Evolutionary conservation across 116 monocot genomes (phyloP).

Genomic region (Posidonia oceanica): DNA sequence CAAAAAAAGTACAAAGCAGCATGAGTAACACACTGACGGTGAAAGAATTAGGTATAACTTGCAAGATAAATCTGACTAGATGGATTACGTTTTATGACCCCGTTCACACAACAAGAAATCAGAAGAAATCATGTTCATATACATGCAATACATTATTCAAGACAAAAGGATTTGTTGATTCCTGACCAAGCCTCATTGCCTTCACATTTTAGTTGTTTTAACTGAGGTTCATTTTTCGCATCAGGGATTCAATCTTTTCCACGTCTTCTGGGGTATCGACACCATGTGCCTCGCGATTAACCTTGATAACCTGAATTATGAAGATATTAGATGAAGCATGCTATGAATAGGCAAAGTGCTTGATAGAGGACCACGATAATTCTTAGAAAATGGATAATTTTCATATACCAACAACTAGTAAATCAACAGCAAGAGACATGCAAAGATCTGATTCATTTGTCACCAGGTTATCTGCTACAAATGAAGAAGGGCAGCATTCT

Average conservation of each 20-base stretch:
- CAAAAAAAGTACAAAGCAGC: neutral
- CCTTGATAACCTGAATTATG: constrained; percentile 29
- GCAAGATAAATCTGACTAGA: neutral
- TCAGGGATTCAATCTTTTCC: constrained; percentile 30
- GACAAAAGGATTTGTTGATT: neutral
- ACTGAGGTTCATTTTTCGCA: constrained; percentile 18
- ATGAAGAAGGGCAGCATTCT: no score
- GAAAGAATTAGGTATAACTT: neutral
- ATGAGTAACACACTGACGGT: neutral
- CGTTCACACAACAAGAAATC: no score
- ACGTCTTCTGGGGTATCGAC: constrained; percentile 40
- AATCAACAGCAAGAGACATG: no score
- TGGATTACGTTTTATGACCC: neutral
- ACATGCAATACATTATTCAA: neutral
- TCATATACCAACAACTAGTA: no score
- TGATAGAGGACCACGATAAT: no score
- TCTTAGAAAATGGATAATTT: no score
- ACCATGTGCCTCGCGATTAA: constrained; percentile 35
- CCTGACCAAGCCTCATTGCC: neutral
- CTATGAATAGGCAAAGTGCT: no score
- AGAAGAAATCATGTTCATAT: neutral
- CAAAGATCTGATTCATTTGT: no score
- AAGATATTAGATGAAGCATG: no score
- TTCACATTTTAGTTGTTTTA: neutral
- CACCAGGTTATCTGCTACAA: no score